Base-by-base conservation (phyloP, 2,329 filamentous ascomycete genomes). In the Trichoderma sp. region DNA sequence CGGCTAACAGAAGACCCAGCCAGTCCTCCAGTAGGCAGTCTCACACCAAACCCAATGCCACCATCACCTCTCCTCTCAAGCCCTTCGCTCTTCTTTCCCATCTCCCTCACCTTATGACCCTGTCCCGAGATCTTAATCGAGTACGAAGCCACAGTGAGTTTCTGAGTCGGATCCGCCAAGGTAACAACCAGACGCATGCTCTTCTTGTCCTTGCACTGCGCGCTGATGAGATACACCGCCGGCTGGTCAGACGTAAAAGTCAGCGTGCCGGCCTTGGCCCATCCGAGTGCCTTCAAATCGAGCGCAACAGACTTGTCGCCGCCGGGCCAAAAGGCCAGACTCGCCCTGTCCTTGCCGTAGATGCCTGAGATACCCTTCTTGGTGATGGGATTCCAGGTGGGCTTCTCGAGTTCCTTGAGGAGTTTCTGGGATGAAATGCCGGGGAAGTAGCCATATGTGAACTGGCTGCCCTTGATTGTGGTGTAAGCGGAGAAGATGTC, bases 281-380 rank as follows among this genome's bases (percentile, higher is more conserved):
- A 80, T 8, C 79, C 78, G 5, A 79, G 71, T 1, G 66, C 71
- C 7, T 31, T 60, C 8, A 80, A 45, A 35, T 75, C 71, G 3
- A 80, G 65, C 29, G 38, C 75, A 33, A 80, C 76, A 63, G 74
- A 75, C 16, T 72, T 63, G 11, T 45, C 53, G 45, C 77, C 76
- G n/a, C 75, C 77, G 4, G 78, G 78, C 79, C 79, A 80, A 29
- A 80, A 80, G 2, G 79, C 78, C 12, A 79, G 66, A 29, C 77
- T 76, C 21, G 79, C 65, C 16, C 67, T 74, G 18, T 59, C 74
- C 9, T 76, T 71, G 11, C 76, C 79, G 6, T 76, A 66, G 12
- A 77, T 75, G 21, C 75, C 79, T 1, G 77, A 79, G 68, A 80
- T 75, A 35, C 77, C 75, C 5, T 75, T 56, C 50, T 69, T 35